Base-by-base conservation (phyloP, 805 yeast genomes). In the Blastobotrys robertii region DNA sequence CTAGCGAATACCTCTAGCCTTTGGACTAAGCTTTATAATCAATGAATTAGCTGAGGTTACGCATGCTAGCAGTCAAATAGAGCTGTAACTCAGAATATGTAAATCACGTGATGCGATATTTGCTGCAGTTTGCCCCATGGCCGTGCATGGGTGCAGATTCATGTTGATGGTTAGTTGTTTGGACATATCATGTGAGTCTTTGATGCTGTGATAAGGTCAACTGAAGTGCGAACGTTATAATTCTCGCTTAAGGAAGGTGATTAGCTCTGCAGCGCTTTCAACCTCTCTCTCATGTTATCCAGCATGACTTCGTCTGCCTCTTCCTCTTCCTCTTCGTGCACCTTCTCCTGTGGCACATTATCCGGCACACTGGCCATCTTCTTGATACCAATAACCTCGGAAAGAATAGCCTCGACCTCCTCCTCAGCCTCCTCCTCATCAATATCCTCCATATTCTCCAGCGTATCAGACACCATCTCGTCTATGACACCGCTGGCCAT, bases 391-490 rank as follows among this genome's bases (percentile, higher is more conserved):
- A 72, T 77, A 28, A 62, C 57, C 14, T 60, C 67, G 31, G 51
- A 51, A 34, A 64, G 54, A 44, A 64, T 56, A 30, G 58, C 64
- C 11, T 69, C 65, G 7, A 65, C 58, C 29, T 62, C 64, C 38
- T 59, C 63, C 34, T 66, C 67, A 16, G 58, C 61, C 34, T 52
- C 63, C 14, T 56, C 68, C 45, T 60, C 66, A 30, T 45, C 54
- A 13, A 44, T 56, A 34, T 79, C 85, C 14, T 73, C 79, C 45
- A 76, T 64, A 39, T 69, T 63, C 47, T 88, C 97, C 46, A 90
- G 69, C 48, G 84, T 78, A 57, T 92, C 99, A 44, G 84, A 86
- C 58, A 88, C 80, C 97, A 92, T 92, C 58, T 92, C 98, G 51
- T 84, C 85, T 42, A 92, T 86, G 37, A 92, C 74, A 2, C 72